Evolutionary conservation across 2,329 filamentous ascomycete genomes (phyloP).

Genomic region (Diaporthe sp.): DNA sequence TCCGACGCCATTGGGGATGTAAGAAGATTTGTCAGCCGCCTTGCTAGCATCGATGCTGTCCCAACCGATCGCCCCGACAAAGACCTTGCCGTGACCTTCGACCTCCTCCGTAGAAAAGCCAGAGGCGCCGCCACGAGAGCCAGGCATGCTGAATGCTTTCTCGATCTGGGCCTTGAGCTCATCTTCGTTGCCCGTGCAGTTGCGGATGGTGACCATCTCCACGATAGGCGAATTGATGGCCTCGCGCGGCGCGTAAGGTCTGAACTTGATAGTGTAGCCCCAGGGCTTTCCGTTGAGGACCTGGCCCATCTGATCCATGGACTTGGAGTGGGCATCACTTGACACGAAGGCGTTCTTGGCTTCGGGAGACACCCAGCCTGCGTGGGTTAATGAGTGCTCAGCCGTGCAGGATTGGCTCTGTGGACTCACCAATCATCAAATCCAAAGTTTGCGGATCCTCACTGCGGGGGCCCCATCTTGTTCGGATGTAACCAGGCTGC

Average conservation of each 20-base stretch:
- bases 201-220: slow-evolving; percentile 59
- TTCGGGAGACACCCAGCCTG: slow-evolving; percentile 46
- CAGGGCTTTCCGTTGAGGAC: slow-evolving; percentile 45
- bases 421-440: slow-evolving; percentile 45
- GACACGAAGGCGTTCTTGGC: slow-evolving; percentile 44
- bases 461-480: slow-evolving; percentile 48
- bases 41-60: slow-evolving; percentile 45
- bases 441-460: slow-evolving; percentile 49
- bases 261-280: slow-evolving; percentile 46
- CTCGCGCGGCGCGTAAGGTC: slow-evolving; percentile 47
- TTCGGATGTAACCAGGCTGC: slow-evolving; percentile 48
- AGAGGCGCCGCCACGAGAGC: slow-evolving; percentile 47
- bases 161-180: slow-evolving; percentile 44
- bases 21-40: slow-evolving; percentile 42
- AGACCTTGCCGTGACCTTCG: slow-evolving; percentile 44
- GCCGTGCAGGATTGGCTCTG: background rate
- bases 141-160: slow-evolving; percentile 43
- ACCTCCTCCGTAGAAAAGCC: slow-evolving; percentile 44
- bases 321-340: slow-evolving; percentile 42
- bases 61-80: slow-evolving; percentile 48
- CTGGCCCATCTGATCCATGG: slow-evolving; percentile 42
- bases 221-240: slow-evolving; percentile 48
- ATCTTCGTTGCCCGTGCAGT: slow-evolving; percentile 56
- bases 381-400: background rate
- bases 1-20: slow-evolving; percentile 35